A percentile compares a stretch with the other conserved stretches of the same genome.
phyloP scores from a whole-genome alignment of 305 asterid genomes.

The Fraxinus paxiana region DNA sequence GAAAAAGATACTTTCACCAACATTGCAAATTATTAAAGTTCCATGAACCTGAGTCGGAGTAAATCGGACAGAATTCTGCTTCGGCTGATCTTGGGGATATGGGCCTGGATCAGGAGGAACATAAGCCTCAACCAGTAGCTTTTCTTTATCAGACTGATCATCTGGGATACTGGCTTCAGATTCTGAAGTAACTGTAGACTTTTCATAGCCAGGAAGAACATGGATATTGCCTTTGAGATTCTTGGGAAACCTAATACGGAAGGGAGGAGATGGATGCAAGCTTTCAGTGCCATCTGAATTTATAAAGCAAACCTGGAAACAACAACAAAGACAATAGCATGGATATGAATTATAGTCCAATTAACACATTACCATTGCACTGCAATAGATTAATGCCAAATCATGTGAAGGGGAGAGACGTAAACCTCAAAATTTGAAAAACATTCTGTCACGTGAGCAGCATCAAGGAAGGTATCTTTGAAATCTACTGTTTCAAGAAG shows the following conservation, averaged over 20 bases:
- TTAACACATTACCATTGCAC: background rate
- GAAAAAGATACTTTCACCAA: constrained; percentile 19
- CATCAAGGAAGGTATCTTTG: constrained; percentile 86
- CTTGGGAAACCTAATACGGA: constrained; percentile 65
- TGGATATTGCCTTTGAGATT: constrained; percentile 50
- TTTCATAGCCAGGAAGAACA: constrained; percentile 60
- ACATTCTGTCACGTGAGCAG: constrained; percentile 76
- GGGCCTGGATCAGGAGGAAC: constrained; percentile 95
- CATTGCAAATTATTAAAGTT: constrained; percentile 1
- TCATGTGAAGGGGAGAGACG: constrained; percentile 3
- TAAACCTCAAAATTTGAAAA: constrained; percentile 82
- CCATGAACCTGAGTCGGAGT: constrained; percentile 81
- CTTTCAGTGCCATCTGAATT: constrained; percentile 67
- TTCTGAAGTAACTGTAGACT: constrained; percentile 35
- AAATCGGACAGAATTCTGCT: constrained; percentile 84
- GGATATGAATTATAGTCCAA: constrained; percentile 4
- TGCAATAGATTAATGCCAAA: constrained; percentile 16
- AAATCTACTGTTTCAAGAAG: constrained; percentile 82
- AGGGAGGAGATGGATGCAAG: constrained; percentile 64
- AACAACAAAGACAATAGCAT: constrained; percentile 12
- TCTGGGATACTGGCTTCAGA: constrained; percentile 34
- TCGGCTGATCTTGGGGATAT: constrained; percentile 96
- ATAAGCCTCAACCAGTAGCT: constrained; percentile 78
- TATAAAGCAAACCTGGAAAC: constrained; percentile 65
- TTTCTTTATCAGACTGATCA: constrained; percentile 46